A percentile compares a stretch with the other conserved stretches of the same genome.
Conservation (phyloP, 2,329 filamentous ascomycete species). For the Nigrograna mackinnonii region DNA sequence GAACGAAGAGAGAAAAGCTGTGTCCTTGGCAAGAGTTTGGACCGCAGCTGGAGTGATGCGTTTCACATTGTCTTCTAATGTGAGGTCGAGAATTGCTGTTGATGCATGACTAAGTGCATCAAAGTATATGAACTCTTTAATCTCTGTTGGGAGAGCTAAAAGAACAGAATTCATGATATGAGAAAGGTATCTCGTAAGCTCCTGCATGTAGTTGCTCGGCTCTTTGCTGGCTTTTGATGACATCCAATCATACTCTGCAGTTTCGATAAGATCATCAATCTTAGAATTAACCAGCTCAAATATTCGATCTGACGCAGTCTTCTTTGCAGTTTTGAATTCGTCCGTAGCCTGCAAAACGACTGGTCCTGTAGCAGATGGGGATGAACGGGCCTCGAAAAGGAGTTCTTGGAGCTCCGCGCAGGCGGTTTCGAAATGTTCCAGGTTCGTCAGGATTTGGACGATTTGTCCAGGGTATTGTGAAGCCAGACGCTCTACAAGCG, state of each 20-base stretch:
- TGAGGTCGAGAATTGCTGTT: constrained; percentile 79
- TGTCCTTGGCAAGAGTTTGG: constrained; percentile 77
- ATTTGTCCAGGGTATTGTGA: constrained; percentile 97
- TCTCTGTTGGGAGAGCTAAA: constrained; percentile 88
- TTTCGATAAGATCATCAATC: constrained; percentile 96
- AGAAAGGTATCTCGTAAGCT: constrained; percentile 85
- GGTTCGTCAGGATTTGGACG: constrained; percentile 95
- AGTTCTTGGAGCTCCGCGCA: constrained; percentile 88
- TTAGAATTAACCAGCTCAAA: constrained; percentile 99
- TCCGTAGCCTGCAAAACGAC: constrained; percentile 82
- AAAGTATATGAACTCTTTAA: constrained; percentile 98
- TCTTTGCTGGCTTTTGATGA: constrained; percentile 66
- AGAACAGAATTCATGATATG: constrained; percentile 97
- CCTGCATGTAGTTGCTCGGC: constrained; percentile 93
- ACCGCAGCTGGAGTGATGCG: constrained; percentile 89
- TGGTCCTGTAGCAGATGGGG: constrained; percentile 77
- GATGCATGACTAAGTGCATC: constrained; percentile 91
- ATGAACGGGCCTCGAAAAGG: constrained; percentile 81
- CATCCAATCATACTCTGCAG: constrained; percentile 94
- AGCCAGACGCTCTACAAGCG: constrained; percentile 81
- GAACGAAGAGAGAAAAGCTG: constrained; percentile 81
- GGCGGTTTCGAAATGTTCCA: constrained; percentile 95
- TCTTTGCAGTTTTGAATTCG: constrained; percentile 86
- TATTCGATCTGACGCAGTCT: constrained; percentile 94
- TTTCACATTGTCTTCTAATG: constrained; percentile 77